phyloP scores from a whole-genome alignment of 805 yeast genomes.

The Starmerella bacillaris region DNA sequence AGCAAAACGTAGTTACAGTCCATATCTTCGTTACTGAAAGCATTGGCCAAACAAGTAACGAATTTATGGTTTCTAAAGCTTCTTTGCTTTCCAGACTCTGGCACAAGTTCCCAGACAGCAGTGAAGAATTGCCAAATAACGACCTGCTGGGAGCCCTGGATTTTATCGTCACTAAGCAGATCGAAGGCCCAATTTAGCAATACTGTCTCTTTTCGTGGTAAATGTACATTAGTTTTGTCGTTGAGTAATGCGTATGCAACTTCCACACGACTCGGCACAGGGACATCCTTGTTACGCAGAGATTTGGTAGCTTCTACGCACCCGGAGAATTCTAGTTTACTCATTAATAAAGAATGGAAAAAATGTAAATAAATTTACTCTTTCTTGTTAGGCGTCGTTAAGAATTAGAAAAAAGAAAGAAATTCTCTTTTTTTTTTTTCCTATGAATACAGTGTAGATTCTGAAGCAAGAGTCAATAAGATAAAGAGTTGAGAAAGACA shows the following conservation, averaged over 20 bases:
- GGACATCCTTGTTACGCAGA: conserved; percentile 17
- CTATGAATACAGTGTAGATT: too few relatives aligned
- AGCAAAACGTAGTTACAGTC: neutral
- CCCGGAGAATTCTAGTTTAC: too few relatives aligned
- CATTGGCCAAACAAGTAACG: conserved; percentile 1
- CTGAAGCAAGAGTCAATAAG: too few relatives aligned
- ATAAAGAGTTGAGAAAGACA: too few relatives aligned
- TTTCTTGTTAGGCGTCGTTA: too few relatives aligned
- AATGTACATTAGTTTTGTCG: conserved; percentile 13
- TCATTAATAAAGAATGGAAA: too few relatives aligned
- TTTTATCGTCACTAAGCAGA: conserved; percentile 13
- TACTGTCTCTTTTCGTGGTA: conserved; percentile 22
- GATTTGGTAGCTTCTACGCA: conserved; percentile 19
- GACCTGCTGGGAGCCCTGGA: conserved; percentile 7
- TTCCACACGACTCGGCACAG: conserved; percentile 12
- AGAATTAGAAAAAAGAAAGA: too few relatives aligned
- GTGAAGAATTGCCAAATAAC: conserved; percentile 14
- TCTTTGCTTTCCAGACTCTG: conserved; percentile 5
- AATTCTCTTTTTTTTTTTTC: too few relatives aligned
- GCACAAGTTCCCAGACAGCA: conserved; percentile 6
- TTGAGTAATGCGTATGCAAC: conserved; percentile 15
- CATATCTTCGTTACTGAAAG: neutral
- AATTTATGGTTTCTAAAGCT: conserved; percentile 9
- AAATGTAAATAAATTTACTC: too few relatives aligned
- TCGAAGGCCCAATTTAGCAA: conserved; percentile 24